Evolutionary conservation across 371 early-diverging fungal species (phyloP).

Genomic region (Mucor piriformis): DNA sequence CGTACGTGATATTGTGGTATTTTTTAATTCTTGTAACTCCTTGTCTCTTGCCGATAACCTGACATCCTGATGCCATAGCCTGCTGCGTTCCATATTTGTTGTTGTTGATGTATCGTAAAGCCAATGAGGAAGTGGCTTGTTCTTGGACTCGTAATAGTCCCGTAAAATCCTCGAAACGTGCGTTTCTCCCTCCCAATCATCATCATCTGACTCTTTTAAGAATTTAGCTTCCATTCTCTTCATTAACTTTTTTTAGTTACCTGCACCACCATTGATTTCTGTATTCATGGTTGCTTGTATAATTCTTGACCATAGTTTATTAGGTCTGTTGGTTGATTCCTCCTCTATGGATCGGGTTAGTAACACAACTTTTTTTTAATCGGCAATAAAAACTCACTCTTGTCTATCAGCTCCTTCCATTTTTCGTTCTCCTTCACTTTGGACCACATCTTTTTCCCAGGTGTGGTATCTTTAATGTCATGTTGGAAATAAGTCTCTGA

Average conservation of each 20-base stretch:
- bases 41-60: conserved; percentile 4
- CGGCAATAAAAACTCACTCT: conserved; percentile 20
- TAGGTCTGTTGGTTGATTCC: conserved; percentile 22
- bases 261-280: conserved; percentile 1
- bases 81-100: neutral
- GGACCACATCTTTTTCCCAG: conserved; percentile 44
- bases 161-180: conserved; percentile 56
- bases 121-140: conserved; percentile 27
- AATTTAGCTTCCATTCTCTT: neutral
- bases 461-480: neutral
- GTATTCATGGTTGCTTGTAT: conserved; percentile 56
- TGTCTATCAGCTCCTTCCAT: conserved; percentile 45
- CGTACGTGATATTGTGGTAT: neutral
- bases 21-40: conserved; percentile 10
- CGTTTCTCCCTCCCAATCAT: conserved; percentile 60
- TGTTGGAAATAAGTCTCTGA: conserved; percentile 1
- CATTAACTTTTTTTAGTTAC: neutral
- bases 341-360: conserved; percentile 33
- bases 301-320: conserved; percentile 55
- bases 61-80: conserved; percentile 9
- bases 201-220: conserved; percentile 65
- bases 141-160: conserved; percentile 51
- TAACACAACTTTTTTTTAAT: neutral
- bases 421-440: conserved; percentile 50
- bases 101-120: conserved; percentile 28